These are phyloP conservation scores for Tremella fuciformis DNA, from an alignment of 768 basidiomycete species.

Conservation along the genomic window DNA sequence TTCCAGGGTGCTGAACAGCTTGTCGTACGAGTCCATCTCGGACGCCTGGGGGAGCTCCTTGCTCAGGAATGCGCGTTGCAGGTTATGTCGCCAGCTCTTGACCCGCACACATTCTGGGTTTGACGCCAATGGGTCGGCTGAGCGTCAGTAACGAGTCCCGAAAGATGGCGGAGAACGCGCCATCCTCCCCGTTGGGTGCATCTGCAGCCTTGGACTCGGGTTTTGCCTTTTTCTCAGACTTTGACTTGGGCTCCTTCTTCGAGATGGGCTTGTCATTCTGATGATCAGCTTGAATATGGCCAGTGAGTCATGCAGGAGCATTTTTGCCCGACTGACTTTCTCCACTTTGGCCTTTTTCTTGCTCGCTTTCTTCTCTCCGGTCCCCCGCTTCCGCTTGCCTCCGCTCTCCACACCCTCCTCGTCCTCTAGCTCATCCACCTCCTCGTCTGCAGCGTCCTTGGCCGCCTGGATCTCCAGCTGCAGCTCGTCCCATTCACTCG, in stretches of 20 bases:
- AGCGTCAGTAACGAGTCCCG: conserved; percentile 12
- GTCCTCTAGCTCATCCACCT: conserved; percentile 73
- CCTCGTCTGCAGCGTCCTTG: conserved; percentile 64
- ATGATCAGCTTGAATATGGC: conserved; percentile 76
- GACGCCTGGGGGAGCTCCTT: conserved; percentile 62
- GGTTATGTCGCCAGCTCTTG: conserved; percentile 85
- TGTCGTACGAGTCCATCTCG: conserved; percentile 71
- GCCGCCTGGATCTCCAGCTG: conserved; percentile 37
- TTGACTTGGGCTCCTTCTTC: conserved; percentile 57
- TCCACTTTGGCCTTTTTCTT: conserved; percentile 77
- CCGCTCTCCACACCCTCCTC: conserved; percentile 64
- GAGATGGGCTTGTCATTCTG: conserved; percentile 64
- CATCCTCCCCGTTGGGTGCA: conserved; percentile 58
- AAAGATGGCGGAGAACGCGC: conserved; percentile 53
- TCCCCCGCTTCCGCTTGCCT: conserved; percentile 66
- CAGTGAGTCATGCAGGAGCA: too few relatives aligned
- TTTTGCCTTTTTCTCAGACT: conserved; percentile 24
- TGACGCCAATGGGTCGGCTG: conserved; percentile 55
- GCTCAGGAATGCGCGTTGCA: conserved; percentile 81
- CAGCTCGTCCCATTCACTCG: conserved; percentile 61
- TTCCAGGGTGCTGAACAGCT: conserved; percentile 73
- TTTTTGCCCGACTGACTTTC: conserved; percentile 54
- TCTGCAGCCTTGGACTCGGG: conserved; percentile 54
- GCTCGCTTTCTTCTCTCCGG: conserved; percentile 63
- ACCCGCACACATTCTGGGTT: conserved; percentile 71